A percentile compares a stretch with the other conserved stretches of the same genome.
Conservation (phyloP, 2,329 filamentous ascomycete species). For the Neonectria hederae region DNA sequence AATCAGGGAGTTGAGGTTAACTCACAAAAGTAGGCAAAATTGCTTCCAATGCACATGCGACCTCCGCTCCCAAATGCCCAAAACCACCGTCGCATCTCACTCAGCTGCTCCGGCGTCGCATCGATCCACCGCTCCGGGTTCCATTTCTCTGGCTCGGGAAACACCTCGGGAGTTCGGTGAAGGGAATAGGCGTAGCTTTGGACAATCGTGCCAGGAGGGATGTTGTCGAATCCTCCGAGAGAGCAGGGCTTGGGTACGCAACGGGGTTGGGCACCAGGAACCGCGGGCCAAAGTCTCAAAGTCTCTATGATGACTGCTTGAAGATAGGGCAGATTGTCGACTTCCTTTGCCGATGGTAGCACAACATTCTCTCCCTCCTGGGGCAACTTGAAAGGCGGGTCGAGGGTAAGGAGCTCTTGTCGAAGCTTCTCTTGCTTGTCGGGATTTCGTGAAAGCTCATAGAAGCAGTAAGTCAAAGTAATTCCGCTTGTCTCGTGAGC, state of each 20-base stretch:
- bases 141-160: background rate
- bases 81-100: conserved; percentile 7
- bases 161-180: background rate
- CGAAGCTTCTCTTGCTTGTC: no score
- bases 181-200: conserved; percentile 19
- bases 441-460: background rate
- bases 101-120: background rate
- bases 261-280: conserved; percentile 21
- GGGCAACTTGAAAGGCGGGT: no score
- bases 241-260: conserved; percentile 4
- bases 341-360: background rate
- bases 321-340: conserved; percentile 4
- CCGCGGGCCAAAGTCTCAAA: conserved; percentile 24
- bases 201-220: conserved; percentile 1
- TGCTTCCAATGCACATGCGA: conserved; percentile 20
- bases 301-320: conserved; percentile 29
- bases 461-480: background rate
- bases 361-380: no score
- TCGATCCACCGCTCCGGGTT: background rate
- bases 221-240: background rate
- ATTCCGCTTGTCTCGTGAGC: conserved; percentile 16
- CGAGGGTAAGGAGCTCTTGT: no score
- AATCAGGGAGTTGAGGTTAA: background rate
- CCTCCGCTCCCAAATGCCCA: conserved; percentile 22
- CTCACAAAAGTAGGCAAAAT: conserved; percentile 15